phyloP scores from a whole-genome alignment of 768 basidiomycete species.

The Rhodotorula babjevae region DNA sequence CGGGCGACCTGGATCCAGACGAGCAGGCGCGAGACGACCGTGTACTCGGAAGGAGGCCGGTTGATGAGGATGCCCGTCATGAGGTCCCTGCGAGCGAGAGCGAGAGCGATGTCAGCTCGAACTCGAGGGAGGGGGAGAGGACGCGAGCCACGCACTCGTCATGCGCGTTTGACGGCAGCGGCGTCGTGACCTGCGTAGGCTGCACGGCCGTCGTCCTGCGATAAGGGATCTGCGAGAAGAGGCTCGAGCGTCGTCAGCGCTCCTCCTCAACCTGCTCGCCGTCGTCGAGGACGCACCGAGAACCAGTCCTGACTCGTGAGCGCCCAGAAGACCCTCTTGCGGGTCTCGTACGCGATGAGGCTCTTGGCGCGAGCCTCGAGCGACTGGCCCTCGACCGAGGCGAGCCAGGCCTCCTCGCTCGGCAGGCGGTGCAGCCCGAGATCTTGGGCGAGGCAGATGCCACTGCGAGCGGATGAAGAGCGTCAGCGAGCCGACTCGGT shows the following conservation, averaged over 20 bases:
- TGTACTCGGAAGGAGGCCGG: constrained; percentile 16
- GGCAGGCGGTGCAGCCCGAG: constrained; percentile 11
- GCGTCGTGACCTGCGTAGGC: constrained; percentile 23
- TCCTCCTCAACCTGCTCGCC: no score
- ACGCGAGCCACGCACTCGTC: constrained; percentile 2
- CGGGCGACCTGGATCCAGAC: constrained; percentile 25
- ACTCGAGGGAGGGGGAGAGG: no score
- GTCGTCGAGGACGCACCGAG: background rate
- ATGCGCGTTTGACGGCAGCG: constrained; percentile 11
- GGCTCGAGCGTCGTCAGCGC: no score
- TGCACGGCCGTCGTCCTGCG: constrained; percentile 3
- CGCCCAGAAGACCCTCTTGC: constrained; percentile 10
- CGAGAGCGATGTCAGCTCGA: background rate
- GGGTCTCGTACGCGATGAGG: constrained; percentile 9
- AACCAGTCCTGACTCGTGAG: constrained; percentile 14
- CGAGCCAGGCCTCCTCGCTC: constrained; percentile 1
- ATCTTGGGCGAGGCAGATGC: constrained; percentile 19
- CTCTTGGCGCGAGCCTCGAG: background rate
- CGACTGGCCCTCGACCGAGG: background rate
- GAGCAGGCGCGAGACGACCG: background rate
- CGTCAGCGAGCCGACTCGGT: no score
- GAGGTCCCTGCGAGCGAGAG: background rate
- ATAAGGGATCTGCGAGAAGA: background rate
- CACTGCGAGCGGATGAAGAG: background rate
- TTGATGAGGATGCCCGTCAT: constrained; percentile 11